Conservation (phyloP, 306 rosid genomes). For the Rubus idaeus region DNA sequence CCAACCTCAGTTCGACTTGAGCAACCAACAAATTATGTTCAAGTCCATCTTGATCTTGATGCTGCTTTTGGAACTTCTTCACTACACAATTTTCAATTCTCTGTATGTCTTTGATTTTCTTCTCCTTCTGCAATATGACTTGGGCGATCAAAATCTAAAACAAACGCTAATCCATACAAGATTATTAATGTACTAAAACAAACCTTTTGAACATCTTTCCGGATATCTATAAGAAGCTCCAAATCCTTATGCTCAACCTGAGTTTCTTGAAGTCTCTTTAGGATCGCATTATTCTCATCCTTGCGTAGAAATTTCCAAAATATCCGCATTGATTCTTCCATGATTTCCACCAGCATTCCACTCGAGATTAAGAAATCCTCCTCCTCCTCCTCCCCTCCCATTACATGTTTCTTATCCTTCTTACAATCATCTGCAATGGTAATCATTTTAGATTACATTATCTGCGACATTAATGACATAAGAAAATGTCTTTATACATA, state of each 20-base stretch:
- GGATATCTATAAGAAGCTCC: slow-evolving; percentile 38
- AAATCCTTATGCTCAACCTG: slow-evolving; percentile 43
- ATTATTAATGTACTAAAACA: not conserved
- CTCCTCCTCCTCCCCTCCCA: slow-evolving; percentile 37
- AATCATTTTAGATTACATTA: not conserved
- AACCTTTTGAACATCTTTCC: slow-evolving; percentile 65
- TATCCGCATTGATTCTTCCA: slow-evolving; percentile 66
- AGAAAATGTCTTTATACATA: not conserved
- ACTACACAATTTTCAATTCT: slow-evolving; percentile 70
- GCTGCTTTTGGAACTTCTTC: slow-evolving; percentile 79
- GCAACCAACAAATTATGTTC: slow-evolving; percentile 53
- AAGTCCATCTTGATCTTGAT: slow-evolving; percentile 38
- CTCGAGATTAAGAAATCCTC: slow-evolving; percentile 36
- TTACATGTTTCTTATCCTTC: slow-evolving; percentile 37
- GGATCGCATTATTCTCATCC: slow-evolving; percentile 40
- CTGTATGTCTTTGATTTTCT: slow-evolving; percentile 59
- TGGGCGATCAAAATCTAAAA: not conserved
- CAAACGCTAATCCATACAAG: not conserved
- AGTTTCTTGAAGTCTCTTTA: slow-evolving; percentile 38
- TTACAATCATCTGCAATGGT: slow-evolving; percentile 50
- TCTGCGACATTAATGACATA: not conserved
- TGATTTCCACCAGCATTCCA: slow-evolving; percentile 42
- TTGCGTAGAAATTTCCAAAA: slow-evolving; percentile 68
- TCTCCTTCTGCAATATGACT: slow-evolving; percentile 60
- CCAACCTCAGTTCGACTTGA: slow-evolving; percentile 69